Evolutionary conservation across 345 rosid genomes (phyloP), one percentile per base, ranked within the genome.

Genomic region (Syzygium jambos): DNA sequence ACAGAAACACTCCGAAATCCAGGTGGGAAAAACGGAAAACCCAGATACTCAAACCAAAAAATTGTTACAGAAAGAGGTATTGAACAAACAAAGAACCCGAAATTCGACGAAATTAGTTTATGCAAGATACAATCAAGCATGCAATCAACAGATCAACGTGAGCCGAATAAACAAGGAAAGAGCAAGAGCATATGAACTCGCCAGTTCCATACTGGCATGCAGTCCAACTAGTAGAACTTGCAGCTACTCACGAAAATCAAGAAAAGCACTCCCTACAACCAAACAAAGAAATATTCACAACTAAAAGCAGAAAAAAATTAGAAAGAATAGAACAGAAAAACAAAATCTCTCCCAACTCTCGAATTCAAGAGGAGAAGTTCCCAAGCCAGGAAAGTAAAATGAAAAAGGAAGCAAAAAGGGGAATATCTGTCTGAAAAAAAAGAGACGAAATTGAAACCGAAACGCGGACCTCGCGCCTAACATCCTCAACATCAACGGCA

Each of bases 401-500:
- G 11, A 84, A 3, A 52, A 52, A 25, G 19, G 43, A 54, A 22
- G 16, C 23, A 59, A 63, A 86, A 86, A n/a, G 83, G 55, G 11
- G 16, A 49, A n/a, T 9, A 59, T 29, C 22, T 46, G 10, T 86
- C 53, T 22, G 9, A 43, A 46, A 29, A 27, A 27, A 86, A 49
- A 46, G 63, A 73, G 51, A 54, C n/a, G 77, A 85, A 41, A 73
- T 73, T 21, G 52, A 61, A 61, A 85, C 22, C 3, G 52, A 56
- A 59, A 59, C 78, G 11, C 68, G 15, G 55, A 89, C 90, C 92
- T 97, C 99, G 53, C 98, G 95, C 51, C 99, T 93, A 78, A 96
- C 98, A 89, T 97, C 99, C 86, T 97, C 99, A 34, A 97, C 85
- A 88, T 97, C 99, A 61, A 97, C 82, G 14, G 99, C 98, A 9